These are phyloP conservation scores for Phytophthora cajani DNA, from an alignment of 352 stramenopile species.

Conservation along the genomic window DNA sequence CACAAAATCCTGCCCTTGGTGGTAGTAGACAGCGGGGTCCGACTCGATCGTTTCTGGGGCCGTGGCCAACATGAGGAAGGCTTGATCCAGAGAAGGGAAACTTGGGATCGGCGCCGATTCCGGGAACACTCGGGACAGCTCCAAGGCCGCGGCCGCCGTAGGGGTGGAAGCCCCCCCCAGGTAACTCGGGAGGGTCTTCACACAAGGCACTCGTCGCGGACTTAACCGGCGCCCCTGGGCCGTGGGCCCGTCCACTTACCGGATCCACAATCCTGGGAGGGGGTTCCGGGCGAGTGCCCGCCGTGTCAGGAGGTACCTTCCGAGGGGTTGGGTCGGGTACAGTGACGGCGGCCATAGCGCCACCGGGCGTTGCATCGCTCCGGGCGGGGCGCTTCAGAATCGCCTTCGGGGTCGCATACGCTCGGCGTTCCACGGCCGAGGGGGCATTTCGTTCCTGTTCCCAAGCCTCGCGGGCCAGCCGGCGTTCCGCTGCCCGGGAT, in stretches of 20 bases:
- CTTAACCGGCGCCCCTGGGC: too few species aligned
- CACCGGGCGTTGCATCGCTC: neutral
- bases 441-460: neutral
- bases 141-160: neutral
- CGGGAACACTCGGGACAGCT: neutral
- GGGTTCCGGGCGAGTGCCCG: neutral
- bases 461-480: neutral
- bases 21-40: slow-evolving; percentile 9
- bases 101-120: neutral
- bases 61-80: neutral
- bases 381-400: neutral
- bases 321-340: neutral
- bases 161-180: neutral
- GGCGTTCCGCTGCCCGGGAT: neutral
- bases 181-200: too few species aligned
- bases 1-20: slow-evolving; percentile 11
- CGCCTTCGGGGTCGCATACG: neutral
- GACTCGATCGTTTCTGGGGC: neutral
- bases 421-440: neutral
- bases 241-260: too few species aligned
- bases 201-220: too few species aligned
- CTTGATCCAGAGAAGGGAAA: neutral
- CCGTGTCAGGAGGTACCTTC: neutral
- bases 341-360: neutral
- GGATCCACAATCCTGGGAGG: too few species aligned